These are phyloP conservation scores for Cutaneotrichosporon sp. DNA, from an alignment of 1,284 basidiomycete genomes.

Conservation along the genomic window DNA sequence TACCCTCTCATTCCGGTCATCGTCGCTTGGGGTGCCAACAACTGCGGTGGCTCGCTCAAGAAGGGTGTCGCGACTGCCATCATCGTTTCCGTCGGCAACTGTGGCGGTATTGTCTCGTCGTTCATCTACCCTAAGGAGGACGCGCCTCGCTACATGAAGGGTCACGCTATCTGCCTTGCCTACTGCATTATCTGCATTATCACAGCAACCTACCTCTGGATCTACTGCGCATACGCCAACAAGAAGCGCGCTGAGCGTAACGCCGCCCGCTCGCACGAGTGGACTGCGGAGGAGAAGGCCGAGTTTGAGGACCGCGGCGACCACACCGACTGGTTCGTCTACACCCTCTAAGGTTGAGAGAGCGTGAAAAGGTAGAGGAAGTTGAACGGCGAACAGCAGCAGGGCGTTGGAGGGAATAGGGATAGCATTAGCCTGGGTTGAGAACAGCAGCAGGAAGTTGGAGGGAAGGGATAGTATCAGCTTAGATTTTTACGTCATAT, in stretches of 20 bases:
- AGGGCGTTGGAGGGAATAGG: too few species aligned
- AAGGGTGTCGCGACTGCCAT: conserved; percentile 56
- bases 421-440: too few species aligned
- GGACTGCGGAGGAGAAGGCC: conserved; percentile 33
- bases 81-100: conserved; percentile 56
- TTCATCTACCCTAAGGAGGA: conserved; percentile 49
- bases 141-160: conserved; percentile 28
- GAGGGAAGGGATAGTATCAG: too few species aligned
- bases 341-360: conserved; percentile 22
- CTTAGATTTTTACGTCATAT: too few species aligned
- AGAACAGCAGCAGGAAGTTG: too few species aligned
- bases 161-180: conserved; percentile 32
- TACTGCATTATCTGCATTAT: conserved; percentile 26
- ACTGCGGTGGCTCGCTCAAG: conserved; percentile 57
- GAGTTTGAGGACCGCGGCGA: conserved; percentile 34
- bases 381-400: too few species aligned
- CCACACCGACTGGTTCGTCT: conserved; percentile 37
- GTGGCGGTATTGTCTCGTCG: conserved; percentile 54
- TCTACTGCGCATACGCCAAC: conserved; percentile 26
- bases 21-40: conserved; percentile 58
- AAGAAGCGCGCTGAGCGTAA: conserved; percentile 25
- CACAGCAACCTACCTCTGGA: conserved; percentile 22
- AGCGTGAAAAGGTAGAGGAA: neutral
- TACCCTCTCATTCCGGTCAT: conserved; percentile 56
- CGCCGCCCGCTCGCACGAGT: conserved; percentile 25